Evolutionary conservation across 2,329 filamentous ascomycete species (phyloP).

Genomic region (Zymoseptoria crescenta): DNA sequence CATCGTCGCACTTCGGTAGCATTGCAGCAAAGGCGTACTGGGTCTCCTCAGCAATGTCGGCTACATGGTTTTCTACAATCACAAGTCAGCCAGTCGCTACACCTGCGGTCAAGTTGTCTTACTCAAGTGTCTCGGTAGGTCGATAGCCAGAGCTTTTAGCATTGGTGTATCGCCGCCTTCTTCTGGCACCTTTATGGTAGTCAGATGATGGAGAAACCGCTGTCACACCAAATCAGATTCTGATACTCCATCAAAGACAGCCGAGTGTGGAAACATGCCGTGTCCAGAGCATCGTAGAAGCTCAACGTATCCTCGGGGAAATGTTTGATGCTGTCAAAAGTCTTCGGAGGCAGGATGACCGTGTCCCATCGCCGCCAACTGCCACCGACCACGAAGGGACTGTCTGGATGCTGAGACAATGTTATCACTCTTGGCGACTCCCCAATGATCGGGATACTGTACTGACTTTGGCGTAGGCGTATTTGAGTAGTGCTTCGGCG

Average conservation of each 20-base stretch:
- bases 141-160: constrained; percentile 2
- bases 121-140: constrained; percentile 1
- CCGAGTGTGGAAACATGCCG: background rate
- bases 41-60: constrained; percentile 1
- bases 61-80: background rate
- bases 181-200: constrained; percentile 1
- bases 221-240: background rate
- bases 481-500: background rate
- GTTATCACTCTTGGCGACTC: background rate
- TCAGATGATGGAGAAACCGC: constrained; percentile 2
- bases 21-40: background rate
- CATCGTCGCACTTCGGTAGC: constrained; percentile 1
- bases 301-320: constrained; percentile 1
- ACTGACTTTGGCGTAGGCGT: constrained; percentile 1
- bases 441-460: background rate
- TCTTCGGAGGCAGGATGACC: constrained; percentile 1
- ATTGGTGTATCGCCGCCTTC: constrained; percentile 1
- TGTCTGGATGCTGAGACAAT: background rate
- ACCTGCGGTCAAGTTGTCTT: background rate
- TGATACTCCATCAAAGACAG: no score
- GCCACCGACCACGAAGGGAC: background rate
- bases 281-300: constrained; percentile 3
- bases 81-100: background rate
- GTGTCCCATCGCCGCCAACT: constrained; percentile 3
- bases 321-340: constrained; percentile 1